These are phyloP conservation scores for Fusarium pininemorale DNA, from an alignment of 2,329 filamentous ascomycete genomes.

Conservation along the genomic window DNA sequence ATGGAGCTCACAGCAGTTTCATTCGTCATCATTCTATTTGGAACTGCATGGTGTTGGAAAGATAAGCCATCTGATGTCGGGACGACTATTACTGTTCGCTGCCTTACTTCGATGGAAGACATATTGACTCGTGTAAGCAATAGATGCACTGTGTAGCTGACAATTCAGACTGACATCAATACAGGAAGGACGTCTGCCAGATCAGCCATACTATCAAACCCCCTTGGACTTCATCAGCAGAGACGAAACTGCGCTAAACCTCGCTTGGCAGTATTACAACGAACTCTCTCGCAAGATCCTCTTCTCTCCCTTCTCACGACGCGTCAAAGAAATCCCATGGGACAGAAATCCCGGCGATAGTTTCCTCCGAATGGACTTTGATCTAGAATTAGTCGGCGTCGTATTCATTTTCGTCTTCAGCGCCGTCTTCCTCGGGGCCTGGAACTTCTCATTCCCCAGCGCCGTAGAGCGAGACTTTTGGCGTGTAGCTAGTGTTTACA, in stretches of 20 bases:
- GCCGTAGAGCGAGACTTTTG: neutral
- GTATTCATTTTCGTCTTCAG: constrained; percentile 19
- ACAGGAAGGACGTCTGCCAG: neutral
- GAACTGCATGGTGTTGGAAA: constrained; percentile 24
- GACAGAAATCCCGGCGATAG: constrained; percentile 7
- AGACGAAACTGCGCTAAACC: constrained; percentile 14
- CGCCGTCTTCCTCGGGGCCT: constrained; percentile 2
- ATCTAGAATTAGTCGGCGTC: constrained; percentile 9
- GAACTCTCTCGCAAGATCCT: neutral
- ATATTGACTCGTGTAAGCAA: neutral
- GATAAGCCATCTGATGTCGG: constrained; percentile 15
- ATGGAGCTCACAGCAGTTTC: constrained; percentile 20
- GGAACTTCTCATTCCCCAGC: constrained; percentile 12
- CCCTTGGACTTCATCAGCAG: constrained; percentile 14
- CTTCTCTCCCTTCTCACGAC: constrained; percentile 13
- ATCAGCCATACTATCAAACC: constrained; percentile 7
- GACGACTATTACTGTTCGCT: neutral
- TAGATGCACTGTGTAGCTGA: neutral
- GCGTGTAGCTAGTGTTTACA: constrained; percentile 13
- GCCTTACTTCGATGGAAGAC: neutral
- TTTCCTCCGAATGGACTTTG: constrained; percentile 20
- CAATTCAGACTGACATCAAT: neutral
- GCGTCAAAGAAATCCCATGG: neutral
- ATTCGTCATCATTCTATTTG: constrained; percentile 8
- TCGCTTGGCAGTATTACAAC: constrained; percentile 21